Percentiles rank a stretch among this genome's conserved stretches.
These are phyloP conservation scores for Pseudotulostoma volvatum DNA, from an alignment of 495 filamentous ascomycete species.

Conservation along the genomic window DNA sequence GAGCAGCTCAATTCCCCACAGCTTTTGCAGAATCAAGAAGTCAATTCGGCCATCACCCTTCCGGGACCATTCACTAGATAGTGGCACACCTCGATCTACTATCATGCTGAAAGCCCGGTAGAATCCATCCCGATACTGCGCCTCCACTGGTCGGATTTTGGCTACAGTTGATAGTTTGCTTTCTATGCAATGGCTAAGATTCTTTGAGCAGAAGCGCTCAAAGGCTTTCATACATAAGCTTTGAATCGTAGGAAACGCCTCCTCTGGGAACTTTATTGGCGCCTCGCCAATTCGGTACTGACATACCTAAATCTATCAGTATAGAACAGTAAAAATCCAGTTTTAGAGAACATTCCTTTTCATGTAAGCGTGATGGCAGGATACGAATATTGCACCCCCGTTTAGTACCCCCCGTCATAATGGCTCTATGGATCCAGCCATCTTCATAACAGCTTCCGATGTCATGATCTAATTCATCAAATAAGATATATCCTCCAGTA, in stretches of 20 bases:
- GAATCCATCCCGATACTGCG: slow-evolving; percentile 7
- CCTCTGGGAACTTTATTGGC: not conserved
- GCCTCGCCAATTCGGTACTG: not conserved
- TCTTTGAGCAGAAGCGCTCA: slow-evolving; percentile 1
- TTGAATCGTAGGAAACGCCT: slow-evolving; percentile 1
- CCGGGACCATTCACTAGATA: no score
- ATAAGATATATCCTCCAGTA: no score
- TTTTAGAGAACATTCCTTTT: no score
- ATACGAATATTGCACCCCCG: not conserved
- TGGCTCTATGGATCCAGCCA: slow-evolving; percentile 1
- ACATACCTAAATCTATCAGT: slow-evolving; percentile 3
- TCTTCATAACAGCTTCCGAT: no score
- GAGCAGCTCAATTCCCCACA: slow-evolving; percentile 9
- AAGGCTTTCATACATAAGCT: slow-evolving; percentile 1
- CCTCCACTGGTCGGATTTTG: slow-evolving; percentile 3
- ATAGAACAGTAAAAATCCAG: slow-evolving; percentile 3
- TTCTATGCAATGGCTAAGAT: not conserved
- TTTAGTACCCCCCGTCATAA: not conserved
- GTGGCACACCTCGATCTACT: no score
- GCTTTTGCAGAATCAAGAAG: slow-evolving; percentile 7
- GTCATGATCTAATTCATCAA: no score
- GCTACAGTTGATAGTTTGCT: slow-evolving; percentile 5
- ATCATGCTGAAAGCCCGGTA: no score
- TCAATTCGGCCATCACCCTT: slow-evolving; percentile 9
- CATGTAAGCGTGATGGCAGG: no score